A percentile compares a stretch with the other conserved stretches of the same genome.
These are phyloP conservation scores for Celoporthe dispersa DNA, from an alignment of 2,329 filamentous ascomycete genomes.

Conservation along the genomic window DNA sequence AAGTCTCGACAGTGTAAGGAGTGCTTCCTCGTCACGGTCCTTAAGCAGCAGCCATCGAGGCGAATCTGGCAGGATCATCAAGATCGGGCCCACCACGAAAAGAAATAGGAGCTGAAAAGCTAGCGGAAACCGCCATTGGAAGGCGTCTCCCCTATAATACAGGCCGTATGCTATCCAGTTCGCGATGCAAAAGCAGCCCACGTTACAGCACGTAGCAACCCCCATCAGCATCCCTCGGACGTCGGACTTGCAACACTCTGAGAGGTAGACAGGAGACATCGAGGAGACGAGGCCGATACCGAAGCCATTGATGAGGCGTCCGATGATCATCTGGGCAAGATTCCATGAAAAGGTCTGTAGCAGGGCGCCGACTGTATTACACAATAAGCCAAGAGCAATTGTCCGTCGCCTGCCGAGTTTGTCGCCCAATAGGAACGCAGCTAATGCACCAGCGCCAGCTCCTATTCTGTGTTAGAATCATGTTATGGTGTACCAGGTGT, in stretches of 20 bases:
- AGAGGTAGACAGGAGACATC: slow-evolving; percentile 42
- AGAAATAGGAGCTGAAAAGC: slow-evolving; percentile 39
- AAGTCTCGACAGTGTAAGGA: slow-evolving; percentile 60
- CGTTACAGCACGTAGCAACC: slow-evolving; percentile 46
- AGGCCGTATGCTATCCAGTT: slow-evolving; percentile 47
- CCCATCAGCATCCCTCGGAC: slow-evolving; percentile 52
- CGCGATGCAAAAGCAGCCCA: slow-evolving; percentile 49
- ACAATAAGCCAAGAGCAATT: slow-evolving; percentile 38
- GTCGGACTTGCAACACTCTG: slow-evolving; percentile 40
- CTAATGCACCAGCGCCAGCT: slow-evolving; percentile 40
- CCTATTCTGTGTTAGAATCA: slow-evolving; percentile 30
- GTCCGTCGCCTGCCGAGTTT: slow-evolving; percentile 40
- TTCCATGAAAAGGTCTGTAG: slow-evolving; percentile 42
- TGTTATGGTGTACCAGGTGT: no score
- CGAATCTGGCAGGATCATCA: slow-evolving; percentile 48
- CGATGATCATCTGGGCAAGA: slow-evolving; percentile 47
- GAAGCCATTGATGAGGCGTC: slow-evolving; percentile 47
- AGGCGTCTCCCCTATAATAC: slow-evolving; percentile 33
- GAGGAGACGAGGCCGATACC: slow-evolving; percentile 43
- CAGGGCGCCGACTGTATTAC: slow-evolving; percentile 41
- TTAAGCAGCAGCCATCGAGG: slow-evolving; percentile 57
- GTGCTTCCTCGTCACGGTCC: slow-evolving; percentile 60
- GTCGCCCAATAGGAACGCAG: slow-evolving; percentile 40
- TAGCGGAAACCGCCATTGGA: slow-evolving; percentile 38
- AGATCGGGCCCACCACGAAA: slow-evolving; percentile 38